Evolutionary conservation across 129 eudicot genomes (phyloP).

Genomic region (Silybum marianum): DNA sequence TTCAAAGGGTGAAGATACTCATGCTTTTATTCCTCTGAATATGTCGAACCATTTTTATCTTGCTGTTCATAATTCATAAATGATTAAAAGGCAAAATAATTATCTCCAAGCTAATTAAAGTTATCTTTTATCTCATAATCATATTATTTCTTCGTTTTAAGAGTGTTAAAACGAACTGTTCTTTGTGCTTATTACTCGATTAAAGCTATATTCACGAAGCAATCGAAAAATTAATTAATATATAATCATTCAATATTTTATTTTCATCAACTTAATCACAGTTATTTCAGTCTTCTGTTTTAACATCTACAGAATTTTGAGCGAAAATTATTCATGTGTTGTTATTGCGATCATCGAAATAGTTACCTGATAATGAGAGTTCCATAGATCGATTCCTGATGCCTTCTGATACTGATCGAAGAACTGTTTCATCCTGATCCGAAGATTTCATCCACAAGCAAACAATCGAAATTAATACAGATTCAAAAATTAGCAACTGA

Average conservation of each 20-base stretch:
- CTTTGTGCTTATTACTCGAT: neutral
- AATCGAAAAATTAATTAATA: neutral
- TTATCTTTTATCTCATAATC: neutral
- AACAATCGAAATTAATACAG: neutral
- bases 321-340: neutral
- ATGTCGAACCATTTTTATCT: neutral
- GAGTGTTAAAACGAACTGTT: neutral
- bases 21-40: neutral
- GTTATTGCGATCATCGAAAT: neutral
- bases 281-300: neutral
- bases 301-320: neutral
- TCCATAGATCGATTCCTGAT: conserved; percentile 13
- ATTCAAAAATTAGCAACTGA: neutral
- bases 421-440: conserved; percentile 1
- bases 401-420: conserved; percentile 16
- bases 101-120: neutral
- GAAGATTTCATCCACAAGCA: neutral
- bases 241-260: neutral
- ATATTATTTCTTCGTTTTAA: neutral
- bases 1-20: neutral
- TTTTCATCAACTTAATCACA: neutral
- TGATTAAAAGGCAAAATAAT: no score
- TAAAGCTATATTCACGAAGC: neutral
- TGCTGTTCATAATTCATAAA: neutral
- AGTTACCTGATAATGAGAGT: conserved; percentile 12